Conservation (phyloP, 2,329 filamentous ascomycete genomes). For the Cylindrodendrum hubeiense region DNA sequence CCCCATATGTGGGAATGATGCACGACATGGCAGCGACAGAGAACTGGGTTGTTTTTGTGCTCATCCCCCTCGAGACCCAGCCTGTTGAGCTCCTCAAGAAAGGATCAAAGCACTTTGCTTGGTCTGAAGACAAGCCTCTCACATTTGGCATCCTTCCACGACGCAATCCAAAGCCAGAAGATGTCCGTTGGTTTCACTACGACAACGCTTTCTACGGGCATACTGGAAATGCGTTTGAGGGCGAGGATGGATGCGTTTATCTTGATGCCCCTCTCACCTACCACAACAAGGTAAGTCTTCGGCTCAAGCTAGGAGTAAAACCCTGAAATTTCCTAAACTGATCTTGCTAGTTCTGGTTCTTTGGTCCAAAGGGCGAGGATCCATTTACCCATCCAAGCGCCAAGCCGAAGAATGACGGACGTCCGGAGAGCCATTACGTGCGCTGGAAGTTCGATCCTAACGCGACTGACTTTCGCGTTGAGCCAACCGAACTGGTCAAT, state of each 20-base stretch:
- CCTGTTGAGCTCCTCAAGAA: not conserved
- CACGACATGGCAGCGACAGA: constrained; percentile 4
- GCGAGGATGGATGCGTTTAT: constrained; percentile 7
- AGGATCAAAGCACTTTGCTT: not conserved
- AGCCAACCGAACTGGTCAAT: not conserved
- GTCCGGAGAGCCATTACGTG: not conserved
- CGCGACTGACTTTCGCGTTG: not conserved
- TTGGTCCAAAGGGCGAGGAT: constrained; percentile 1
- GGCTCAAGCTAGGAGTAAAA: too few species aligned
- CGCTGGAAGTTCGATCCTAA: constrained; percentile 1
- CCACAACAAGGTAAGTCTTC: constrained; percentile 2
- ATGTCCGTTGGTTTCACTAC: constrained; percentile 8
- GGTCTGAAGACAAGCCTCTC: not conserved
- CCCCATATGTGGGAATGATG: constrained; percentile 4
- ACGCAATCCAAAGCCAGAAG: constrained; percentile 4
- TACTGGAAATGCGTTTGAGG: constrained; percentile 6
- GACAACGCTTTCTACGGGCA: constrained; percentile 2
- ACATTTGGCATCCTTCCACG: constrained; percentile 3
- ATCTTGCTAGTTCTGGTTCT: constrained; percentile 4
- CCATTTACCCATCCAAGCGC: not conserved
- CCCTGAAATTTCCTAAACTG: not conserved
- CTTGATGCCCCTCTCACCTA: not conserved
- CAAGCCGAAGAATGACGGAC: not conserved
- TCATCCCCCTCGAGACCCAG: not conserved
- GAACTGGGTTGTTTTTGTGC: constrained; percentile 1